A percentile compares a stretch with the other conserved stretches of the same genome.
phyloP scores from a whole-genome alignment of 2,329 filamentous ascomycete genomes.

The Phialocephala subalpina region DNA sequence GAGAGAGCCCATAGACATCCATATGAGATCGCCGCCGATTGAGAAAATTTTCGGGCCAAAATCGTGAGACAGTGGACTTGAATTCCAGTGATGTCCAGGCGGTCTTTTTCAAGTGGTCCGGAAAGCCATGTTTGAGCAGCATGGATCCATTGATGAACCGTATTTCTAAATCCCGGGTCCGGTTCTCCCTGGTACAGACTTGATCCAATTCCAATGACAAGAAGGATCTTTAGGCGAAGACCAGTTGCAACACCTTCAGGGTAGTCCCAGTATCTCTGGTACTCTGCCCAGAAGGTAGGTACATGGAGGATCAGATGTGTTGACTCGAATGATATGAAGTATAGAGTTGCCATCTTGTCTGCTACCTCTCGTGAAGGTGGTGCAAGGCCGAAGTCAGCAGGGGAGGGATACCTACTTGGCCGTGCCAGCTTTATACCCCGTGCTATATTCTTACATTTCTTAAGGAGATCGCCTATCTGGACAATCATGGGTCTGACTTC shows the following conservation, averaged over 20 bases:
- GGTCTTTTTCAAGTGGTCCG: constrained; percentile 50
- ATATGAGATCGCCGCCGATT: background rate
- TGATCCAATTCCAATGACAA: constrained; percentile 6
- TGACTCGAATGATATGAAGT: constrained; percentile 1
- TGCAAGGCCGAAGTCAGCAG: background rate
- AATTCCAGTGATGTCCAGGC: constrained; percentile 45
- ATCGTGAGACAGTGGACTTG: constrained; percentile 28
- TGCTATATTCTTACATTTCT: constrained; percentile 4
- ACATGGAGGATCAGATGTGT: constrained; percentile 5
- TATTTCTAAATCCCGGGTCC: constrained; percentile 38
- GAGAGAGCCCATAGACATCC: constrained; percentile 51
- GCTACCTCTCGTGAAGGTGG: background rate
- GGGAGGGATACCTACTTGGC: background rate
- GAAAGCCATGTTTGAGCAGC: constrained; percentile 52
- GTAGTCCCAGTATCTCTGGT: constrained; percentile 7
- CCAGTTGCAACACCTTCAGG: background rate
- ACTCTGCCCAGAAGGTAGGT: constrained; percentile 4
- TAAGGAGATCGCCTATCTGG: constrained; percentile 11
- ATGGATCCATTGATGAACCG: constrained; percentile 50
- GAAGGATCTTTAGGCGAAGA: constrained; percentile 10
- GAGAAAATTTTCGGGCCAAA: background rate
- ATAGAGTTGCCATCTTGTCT: background rate
- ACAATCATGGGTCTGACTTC: background rate
- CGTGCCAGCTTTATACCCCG: constrained; percentile 1
- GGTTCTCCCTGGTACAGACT: background rate